Evolutionary conservation across 495 filamentous ascomycete genomes (phyloP).

Genomic region (Bathelium albidoporum): DNA sequence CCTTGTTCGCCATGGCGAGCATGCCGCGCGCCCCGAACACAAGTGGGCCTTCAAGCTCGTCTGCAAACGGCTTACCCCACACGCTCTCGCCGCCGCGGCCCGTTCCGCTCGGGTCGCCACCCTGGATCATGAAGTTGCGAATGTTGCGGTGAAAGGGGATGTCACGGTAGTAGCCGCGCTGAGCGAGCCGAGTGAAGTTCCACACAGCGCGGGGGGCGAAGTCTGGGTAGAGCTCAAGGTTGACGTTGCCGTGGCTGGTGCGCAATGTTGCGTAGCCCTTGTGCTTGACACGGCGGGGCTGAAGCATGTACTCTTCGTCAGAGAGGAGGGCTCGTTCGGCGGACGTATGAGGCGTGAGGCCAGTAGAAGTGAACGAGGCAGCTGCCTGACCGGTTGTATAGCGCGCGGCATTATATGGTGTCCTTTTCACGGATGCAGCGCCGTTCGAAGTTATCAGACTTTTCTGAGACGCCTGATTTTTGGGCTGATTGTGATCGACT

Average conservation of each 20-base stretch:
- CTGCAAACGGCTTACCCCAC: slow-evolving; percentile 84
- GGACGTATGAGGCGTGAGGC: slow-evolving; percentile 82
- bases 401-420: slow-evolving; percentile 72
- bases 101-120: slow-evolving; percentile 86
- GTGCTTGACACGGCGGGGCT: slow-evolving; percentile 72
- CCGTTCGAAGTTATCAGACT: slow-evolving; percentile 28
- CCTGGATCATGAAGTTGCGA: slow-evolving; percentile 94
- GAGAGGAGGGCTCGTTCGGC: slow-evolving; percentile 73
- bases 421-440: slow-evolving; percentile 16
- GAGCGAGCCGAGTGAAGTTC: slow-evolving; percentile 86
- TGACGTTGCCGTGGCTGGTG: slow-evolving; percentile 72
- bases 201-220: slow-evolving; percentile 85
- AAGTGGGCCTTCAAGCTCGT: slow-evolving; percentile 84
- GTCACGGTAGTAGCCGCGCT: slow-evolving; percentile 79
- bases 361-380: slow-evolving; percentile 89
- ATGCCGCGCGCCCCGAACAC: slow-evolving; percentile 70
- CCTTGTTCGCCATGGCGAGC: slow-evolving; percentile 78
- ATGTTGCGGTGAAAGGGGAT: slow-evolving; percentile 88
- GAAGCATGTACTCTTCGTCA: slow-evolving; percentile 93
- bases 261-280: slow-evolving; percentile 86
- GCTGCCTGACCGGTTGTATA: slow-evolving; percentile 90
- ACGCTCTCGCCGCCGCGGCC: slow-evolving; percentile 77
- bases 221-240: slow-evolving; percentile 83
- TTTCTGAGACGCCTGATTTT: slow-evolving; percentile 35
- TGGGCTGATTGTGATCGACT: slow-evolving; percentile 24